Evolutionary conservation across 768 basidiomycete genomes (phyloP).

Genomic region (Russula brevipes): DNA sequence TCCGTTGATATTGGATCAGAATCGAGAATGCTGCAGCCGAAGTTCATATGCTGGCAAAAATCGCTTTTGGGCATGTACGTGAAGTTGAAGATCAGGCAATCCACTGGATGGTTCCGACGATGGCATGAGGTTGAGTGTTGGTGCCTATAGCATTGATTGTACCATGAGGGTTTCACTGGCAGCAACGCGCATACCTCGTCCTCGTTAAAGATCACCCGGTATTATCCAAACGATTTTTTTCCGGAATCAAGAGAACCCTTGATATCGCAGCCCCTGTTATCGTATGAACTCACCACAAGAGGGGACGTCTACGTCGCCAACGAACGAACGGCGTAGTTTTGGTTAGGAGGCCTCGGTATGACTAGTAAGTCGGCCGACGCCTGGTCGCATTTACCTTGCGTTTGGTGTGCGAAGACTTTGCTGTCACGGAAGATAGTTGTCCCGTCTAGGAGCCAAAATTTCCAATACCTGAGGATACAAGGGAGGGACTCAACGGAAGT

Average conservation of each 20-base stretch:
- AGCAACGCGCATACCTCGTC: background rate
- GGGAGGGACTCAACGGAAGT: background rate
- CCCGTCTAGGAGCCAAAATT: background rate
- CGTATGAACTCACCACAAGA: background rate
- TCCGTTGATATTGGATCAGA: constrained; percentile 1
- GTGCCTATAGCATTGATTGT: background rate
- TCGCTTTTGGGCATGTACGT: constrained; percentile 4
- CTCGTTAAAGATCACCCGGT: background rate
- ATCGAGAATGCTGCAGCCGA: background rate
- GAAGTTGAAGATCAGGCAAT: background rate
- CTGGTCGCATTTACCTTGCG: too few species aligned
- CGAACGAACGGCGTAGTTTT: background rate
- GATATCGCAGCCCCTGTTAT: background rate
- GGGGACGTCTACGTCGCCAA: background rate
- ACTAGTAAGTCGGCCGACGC: too few species aligned
- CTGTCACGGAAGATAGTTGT: background rate
- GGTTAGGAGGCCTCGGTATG: too few species aligned
- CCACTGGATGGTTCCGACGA: background rate
- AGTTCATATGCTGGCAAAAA: background rate
- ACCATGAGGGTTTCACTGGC: background rate
- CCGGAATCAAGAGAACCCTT: background rate
- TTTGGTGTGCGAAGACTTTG: background rate
- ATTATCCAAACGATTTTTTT: background rate
- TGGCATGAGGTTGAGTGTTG: constrained; percentile 4
- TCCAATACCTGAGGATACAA: too few species aligned